Percentiles rank a stretch among this genome's conserved stretches.
These are phyloP conservation scores for Aspergillus costaricaensis DNA, from an alignment of 2,329 filamentous ascomycete genomes.

Conservation along the genomic window DNA sequence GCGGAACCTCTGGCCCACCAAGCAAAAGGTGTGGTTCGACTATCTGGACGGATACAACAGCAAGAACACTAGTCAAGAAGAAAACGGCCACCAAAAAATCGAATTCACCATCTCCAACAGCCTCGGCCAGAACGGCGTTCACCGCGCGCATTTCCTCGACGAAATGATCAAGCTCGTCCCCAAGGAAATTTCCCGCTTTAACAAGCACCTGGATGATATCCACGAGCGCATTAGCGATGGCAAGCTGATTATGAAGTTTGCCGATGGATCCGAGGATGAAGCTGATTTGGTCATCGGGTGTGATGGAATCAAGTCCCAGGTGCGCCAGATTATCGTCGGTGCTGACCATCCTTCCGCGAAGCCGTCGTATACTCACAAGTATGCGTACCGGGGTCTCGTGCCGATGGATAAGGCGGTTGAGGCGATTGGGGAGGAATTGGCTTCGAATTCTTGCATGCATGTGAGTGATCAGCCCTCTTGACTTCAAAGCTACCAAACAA, in stretches of 20 bases:
- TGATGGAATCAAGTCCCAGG: conserved; percentile 54
- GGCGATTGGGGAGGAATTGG: conserved; percentile 50
- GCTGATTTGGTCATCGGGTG: conserved; percentile 50
- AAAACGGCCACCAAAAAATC: conserved; percentile 21
- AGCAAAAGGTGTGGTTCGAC: conserved; percentile 30
- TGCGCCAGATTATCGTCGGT: conserved; percentile 49
- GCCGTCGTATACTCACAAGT: conserved; percentile 55
- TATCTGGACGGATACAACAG: conserved; percentile 25
- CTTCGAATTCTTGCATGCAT: conserved; percentile 38
- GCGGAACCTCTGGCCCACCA: conserved; percentile 35
- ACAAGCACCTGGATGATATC: conserved; percentile 29
- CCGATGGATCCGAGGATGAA: conserved; percentile 45
- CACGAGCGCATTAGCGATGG: conserved; percentile 14
- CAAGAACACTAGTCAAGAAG: neutral
- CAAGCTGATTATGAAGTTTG: conserved; percentile 44
- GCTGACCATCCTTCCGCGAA: conserved; percentile 43
- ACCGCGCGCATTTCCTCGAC: conserved; percentile 39
- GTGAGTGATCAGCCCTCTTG: too few relatives aligned
- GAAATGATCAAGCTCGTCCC: conserved; percentile 37
- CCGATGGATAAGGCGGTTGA: conserved; percentile 41
- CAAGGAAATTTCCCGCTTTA: conserved; percentile 26
- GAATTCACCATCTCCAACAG: conserved; percentile 27
- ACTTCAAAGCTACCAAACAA: too few relatives aligned
- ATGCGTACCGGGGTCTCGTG: conserved; percentile 35
- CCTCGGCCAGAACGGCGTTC: conserved; percentile 28